Evolutionary conservation across 148 eudicot species (phyloP).

Genomic region (Silene latifolia): DNA sequence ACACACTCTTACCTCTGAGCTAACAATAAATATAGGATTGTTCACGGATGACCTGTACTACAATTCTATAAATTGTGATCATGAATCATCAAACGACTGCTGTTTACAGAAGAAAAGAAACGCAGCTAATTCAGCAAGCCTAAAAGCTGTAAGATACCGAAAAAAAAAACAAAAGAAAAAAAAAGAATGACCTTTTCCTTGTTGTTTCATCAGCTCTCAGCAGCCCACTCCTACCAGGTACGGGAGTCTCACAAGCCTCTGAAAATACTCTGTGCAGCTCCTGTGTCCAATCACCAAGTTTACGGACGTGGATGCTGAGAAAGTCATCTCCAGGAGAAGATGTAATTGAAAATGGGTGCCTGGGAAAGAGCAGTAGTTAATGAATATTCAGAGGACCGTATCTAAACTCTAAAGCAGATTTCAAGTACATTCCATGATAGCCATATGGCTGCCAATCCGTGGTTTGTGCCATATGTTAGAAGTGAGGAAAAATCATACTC

Average conservation of each 20-base stretch:
- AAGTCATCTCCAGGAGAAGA: conserved; percentile 96
- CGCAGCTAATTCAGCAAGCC: not conserved
- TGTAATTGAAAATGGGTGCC: conserved; percentile 99
- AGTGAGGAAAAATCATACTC: not conserved
- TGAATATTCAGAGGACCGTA: not conserved
- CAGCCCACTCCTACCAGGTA: conserved; percentile 81
- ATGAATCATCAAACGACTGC: not conserved
- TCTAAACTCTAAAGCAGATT: not conserved
- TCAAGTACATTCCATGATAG: not conserved
- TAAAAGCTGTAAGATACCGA: not conserved
- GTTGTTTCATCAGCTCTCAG: conserved; percentile 89
- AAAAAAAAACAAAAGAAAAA: not conserved
- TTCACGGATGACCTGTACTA: not conserved
- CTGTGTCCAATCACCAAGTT: conserved; percentile 92
- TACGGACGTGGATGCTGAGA: conserved; percentile 87
- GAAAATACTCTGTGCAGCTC: conserved; percentile 72
- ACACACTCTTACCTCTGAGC: not conserved
- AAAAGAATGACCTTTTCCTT: conserved; percentile 47
- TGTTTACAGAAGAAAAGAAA: not conserved
- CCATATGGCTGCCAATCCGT: not conserved
- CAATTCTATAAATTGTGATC: not conserved
- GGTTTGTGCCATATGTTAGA: not conserved
- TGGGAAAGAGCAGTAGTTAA: conserved; percentile 23
- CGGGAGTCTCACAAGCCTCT: conserved; percentile 68
- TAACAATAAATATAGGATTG: not conserved